These are phyloP conservation scores for Triangularia setosa DNA, from an alignment of 2,329 filamentous ascomycete genomes.

Conservation along the genomic window DNA sequence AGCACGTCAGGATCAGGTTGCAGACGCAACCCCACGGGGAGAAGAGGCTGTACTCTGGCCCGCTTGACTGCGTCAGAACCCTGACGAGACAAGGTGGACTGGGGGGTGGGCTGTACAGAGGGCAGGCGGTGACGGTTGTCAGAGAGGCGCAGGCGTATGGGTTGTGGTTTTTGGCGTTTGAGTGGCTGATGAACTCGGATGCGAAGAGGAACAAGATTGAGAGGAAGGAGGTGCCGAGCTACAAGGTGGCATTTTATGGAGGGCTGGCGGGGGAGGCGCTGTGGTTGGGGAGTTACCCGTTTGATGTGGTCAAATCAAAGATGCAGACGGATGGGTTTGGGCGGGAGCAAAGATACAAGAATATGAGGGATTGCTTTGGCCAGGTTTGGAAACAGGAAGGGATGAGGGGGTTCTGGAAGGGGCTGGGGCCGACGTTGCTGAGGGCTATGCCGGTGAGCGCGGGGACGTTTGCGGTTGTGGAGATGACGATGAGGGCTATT, in stretches of 20 bases:
- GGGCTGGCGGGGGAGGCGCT: constrained; percentile 90
- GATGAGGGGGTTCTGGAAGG: constrained; percentile 85
- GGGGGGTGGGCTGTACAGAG: constrained; percentile 75
- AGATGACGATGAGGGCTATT: constrained; percentile 62
- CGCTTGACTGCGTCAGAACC: constrained; percentile 86
- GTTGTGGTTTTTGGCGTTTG: constrained; percentile 90
- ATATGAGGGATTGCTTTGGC: constrained; percentile 84
- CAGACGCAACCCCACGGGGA: constrained; percentile 94
- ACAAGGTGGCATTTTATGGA: constrained; percentile 88
- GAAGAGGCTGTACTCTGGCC: constrained; percentile 72
- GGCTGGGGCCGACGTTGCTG: constrained; percentile 81
- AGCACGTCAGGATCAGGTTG: constrained; percentile 92
- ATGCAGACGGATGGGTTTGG: constrained; percentile 98
- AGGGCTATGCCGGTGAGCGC: constrained; percentile 97
- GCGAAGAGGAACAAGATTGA: constrained; percentile 70
- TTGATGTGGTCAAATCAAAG: constrained; percentile 98
- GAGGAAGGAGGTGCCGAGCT: constrained; percentile 72
- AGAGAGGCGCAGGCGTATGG: constrained; percentile 95
- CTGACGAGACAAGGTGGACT: constrained; percentile 64
- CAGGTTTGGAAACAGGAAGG: constrained; percentile 79
- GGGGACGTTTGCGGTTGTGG: constrained; percentile 88
- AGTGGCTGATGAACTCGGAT: constrained; percentile 93
- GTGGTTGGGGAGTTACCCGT: constrained; percentile 90
- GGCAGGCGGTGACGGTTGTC: constrained; percentile 76
- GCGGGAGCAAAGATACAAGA: constrained; percentile 63